Base-by-base conservation (phyloP, 331 rosid genomes). In the Malus hybrid region DNA sequence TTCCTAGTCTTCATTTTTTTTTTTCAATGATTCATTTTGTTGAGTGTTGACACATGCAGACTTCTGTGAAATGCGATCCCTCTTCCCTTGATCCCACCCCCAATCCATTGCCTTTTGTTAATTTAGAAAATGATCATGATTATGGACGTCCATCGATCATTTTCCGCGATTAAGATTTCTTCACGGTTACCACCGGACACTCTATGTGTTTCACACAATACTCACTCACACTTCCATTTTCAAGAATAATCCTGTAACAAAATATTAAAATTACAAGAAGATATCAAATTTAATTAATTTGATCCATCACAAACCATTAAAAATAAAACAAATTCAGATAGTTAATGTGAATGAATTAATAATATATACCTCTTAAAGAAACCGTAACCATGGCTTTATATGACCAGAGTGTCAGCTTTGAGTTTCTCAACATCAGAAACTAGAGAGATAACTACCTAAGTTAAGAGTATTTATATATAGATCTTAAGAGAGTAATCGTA, bases 301-400 rank as follows among this genome's bases (percentile, higher is more conserved):
- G 1, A 14, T 48, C 7, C 19, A 14, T 7, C 2, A 6, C 39
- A 34, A 34, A 34, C 39, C 39, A 34, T 48, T 48, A 1, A 48
- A 13, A 48, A 14, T 48, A 48, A 34, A 48, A 48, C 55, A 48
- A 48, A 48, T 48, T 48, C 3, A 48, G 55, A 48, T 48, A 14
- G 55, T 48, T 5, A 1, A 48, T 2, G 55, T 48, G 55, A 48
- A 14, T 14, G 19, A 48, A 48, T 46, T 4, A 12, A 12, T 46
- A 46, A 60, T 24, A 59, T 8, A 22, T 79, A 87, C 98, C 97
- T 86, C 84, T 93, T 86, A 28, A 93, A 77, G 88, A 91, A 89
- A 68, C 97, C 92, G 83, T 91, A 91, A 18, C 96, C 97, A 79
- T 91, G 97, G 83, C 86, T 88, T 78, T 97, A 93, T 92, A 89